These are phyloP conservation scores for Melastoma malabathricum DNA, from an alignment of 345 rosid species.

Conservation along the genomic window DNA sequence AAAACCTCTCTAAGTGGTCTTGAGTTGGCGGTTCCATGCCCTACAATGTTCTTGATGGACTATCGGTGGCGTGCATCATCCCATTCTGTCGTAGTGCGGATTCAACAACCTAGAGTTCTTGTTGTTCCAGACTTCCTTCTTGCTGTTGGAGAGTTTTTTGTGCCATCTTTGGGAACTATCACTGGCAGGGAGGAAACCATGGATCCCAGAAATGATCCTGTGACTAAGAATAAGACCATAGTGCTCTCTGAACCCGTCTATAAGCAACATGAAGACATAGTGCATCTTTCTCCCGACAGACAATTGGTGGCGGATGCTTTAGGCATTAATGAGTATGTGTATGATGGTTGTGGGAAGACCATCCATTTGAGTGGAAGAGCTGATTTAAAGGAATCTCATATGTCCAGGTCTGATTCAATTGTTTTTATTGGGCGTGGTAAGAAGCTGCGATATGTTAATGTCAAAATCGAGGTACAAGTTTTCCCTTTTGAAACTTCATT, in stretches of 20 bases:
- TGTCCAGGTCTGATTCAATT: constrained; percentile 50
- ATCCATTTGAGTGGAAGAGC: constrained; percentile 50
- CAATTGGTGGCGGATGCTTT: constrained; percentile 71
- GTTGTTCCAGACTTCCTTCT: constrained; percentile 97
- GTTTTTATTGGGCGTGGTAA: constrained; percentile 83
- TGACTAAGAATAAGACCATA: constrained; percentile 50
- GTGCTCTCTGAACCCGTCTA: constrained; percentile 56
- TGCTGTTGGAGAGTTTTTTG: constrained; percentile 87
- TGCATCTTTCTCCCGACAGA: constrained; percentile 64
- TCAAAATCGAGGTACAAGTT: constrained; percentile 69
- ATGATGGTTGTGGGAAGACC: constrained; percentile 84
- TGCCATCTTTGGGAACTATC: constrained; percentile 75
- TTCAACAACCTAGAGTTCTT: constrained; percentile 93
- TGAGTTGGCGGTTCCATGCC: constrained; percentile 48
- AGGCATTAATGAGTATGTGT: constrained; percentile 69
- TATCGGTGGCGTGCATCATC: constrained; percentile 84
- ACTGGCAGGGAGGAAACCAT: constrained; percentile 86
- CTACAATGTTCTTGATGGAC: constrained; percentile 94
- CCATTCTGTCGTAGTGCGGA: constrained; percentile 68
- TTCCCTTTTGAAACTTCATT: constrained; percentile 3
- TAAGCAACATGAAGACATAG: constrained; percentile 69
- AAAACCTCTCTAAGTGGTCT: constrained; percentile 28
- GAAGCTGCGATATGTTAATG: constrained; percentile 75
- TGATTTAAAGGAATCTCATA: constrained; percentile 29
- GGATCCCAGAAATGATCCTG: constrained; percentile 93